Evolutionary conservation across 2,329 filamentous ascomycete species (phyloP), one percentile per base, ranked within the genome.

Genomic region (Capronia coronata): DNA sequence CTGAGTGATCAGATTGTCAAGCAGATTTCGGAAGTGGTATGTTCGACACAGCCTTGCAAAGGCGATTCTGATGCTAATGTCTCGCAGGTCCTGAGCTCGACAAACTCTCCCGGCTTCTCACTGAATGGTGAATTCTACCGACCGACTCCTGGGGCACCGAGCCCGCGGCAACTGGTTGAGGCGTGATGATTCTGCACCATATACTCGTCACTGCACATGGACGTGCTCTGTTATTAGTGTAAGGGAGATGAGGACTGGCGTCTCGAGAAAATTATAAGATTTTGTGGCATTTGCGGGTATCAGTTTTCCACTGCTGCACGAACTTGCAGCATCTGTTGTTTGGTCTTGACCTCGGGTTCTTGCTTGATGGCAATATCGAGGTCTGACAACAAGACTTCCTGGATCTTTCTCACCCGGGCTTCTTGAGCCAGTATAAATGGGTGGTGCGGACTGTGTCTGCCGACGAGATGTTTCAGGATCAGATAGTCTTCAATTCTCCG

Each of bases 101-200:
- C 91, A 5, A 77, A 93, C 64, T 83, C 85, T 1, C 90, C 93
- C 1, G 91, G 88, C 0, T 81, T 98, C 72, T 88, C 83, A 65
- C 71, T 98, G 66, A 94, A 80, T 65, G 91, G 90, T 49, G 80
- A 84, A 47, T 86, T 93, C 67, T 51, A 56, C 35, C 51, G 29
- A 43, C 40, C 48, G 21, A 34, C 19, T 5, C 48, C 47, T 9
- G 54, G 54, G 10, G 38, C 30, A 16, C 47, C 54, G 30, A 51
- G 51, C 18, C 45, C 48, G 4, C 47, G 50, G 38, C 32, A 56
- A 16, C 23, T 56, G 43, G 40, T 44, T 25, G 51, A 54, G 22
- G 48, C 46, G 23, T 55, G 32, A 52, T 18, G 25, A 14, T 6
- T 16, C 19, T 18, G 4, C 10, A 14, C 7, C 30, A 34, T 7